Conservation (phyloP, 768 basidiomycete genomes). For the Phylloporus scabripes region DNA sequence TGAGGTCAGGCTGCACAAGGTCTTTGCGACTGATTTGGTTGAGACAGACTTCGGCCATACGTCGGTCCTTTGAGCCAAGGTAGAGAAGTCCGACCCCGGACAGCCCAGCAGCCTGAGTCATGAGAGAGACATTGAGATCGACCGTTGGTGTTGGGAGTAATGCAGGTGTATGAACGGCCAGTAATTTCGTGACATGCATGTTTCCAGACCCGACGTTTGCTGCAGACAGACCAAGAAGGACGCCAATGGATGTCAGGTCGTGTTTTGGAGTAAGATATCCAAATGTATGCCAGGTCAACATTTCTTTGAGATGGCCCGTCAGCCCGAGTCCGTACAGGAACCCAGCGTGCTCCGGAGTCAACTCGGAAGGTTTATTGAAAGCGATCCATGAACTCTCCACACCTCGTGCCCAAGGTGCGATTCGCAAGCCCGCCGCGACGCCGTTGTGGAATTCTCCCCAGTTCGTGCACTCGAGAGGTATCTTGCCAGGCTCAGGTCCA, state of each 20-base stretch:
- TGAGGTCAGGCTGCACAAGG: constrained; percentile 75
- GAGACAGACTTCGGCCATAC: constrained; percentile 91
- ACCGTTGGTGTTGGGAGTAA: constrained; percentile 81
- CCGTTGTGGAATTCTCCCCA: constrained; percentile 99
- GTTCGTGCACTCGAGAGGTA: constrained; percentile 60
- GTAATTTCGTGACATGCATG: constrained; percentile 80
- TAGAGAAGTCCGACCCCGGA: constrained; percentile 87
- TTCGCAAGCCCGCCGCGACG: constrained; percentile 84
- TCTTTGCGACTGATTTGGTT: constrained; percentile 76
- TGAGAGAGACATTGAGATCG: constrained; percentile 84
- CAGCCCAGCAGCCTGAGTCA: constrained; percentile 86
- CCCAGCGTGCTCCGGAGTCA: constrained; percentile 94
- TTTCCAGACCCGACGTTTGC: constrained; percentile 85
- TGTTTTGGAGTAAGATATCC: constrained; percentile 94
- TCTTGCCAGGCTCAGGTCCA: constrained; percentile 65
- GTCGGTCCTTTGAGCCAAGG: constrained; percentile 78
- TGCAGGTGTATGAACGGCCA: constrained; percentile 92
- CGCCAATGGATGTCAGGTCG: constrained; percentile 89
- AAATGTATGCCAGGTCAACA: constrained; percentile 95
- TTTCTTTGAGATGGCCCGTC: constrained; percentile 81
- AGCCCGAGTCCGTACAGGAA: constrained; percentile 91
- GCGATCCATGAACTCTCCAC: constrained; percentile 95
- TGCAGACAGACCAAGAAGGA: constrained; percentile 89
- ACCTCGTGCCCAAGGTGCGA: constrained; percentile 65
- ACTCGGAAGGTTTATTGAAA: constrained; percentile 88